Conservation (phyloP, 139 green algal species). For the Nannochloris sp. region DNA sequence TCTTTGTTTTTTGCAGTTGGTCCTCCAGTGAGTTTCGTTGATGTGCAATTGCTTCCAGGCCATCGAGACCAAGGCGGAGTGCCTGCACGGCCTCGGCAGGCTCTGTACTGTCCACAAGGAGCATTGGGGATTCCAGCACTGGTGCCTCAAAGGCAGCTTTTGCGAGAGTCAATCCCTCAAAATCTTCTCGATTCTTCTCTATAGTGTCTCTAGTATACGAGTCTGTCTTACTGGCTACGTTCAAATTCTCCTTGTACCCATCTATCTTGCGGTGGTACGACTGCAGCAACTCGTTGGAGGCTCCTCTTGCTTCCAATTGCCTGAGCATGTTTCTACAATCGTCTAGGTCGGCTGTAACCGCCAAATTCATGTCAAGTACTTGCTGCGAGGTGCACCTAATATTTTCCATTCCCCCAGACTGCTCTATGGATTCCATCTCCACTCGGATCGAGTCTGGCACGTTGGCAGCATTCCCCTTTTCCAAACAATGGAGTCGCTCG, state of each 20-base stretch:
- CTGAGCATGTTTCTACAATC: slow-evolving; percentile 52
- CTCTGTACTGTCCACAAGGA: slow-evolving; percentile 48
- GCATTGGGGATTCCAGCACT: slow-evolving; percentile 52
- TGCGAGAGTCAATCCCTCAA: slow-evolving; percentile 43
- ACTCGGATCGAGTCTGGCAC: slow-evolving; percentile 61
- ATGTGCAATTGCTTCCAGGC: slow-evolving; percentile 33
- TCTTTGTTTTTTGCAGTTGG: slow-evolving; percentile 69
- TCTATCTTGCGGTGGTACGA: slow-evolving; percentile 59
- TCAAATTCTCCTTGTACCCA: slow-evolving; percentile 49
- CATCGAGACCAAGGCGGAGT: slow-evolving; percentile 54
- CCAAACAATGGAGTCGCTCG: slow-evolving; percentile 47
- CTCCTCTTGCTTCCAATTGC: slow-evolving; percentile 46
- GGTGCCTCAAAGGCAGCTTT: slow-evolving; percentile 51
- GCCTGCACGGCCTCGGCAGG: slow-evolving; percentile 51
- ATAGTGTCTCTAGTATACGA: slow-evolving; percentile 43
- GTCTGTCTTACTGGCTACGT: slow-evolving; percentile 60
- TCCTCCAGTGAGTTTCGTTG: slow-evolving; percentile 78
- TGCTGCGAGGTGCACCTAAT: slow-evolving; percentile 44
- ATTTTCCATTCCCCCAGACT: slow-evolving; percentile 54
- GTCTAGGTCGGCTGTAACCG: slow-evolving; percentile 37
- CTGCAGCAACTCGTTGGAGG: slow-evolving; percentile 43
- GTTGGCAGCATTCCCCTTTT: slow-evolving; percentile 23
- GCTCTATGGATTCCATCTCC: slow-evolving; percentile 72
- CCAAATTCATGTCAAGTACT: slow-evolving; percentile 52
- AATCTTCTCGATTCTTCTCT: slow-evolving; percentile 28